A percentile compares a stretch with the other conserved stretches of the same genome.
These are phyloP conservation scores for carrot (Daucus carota) DNA, from an alignment of 129 eudicot species.

Conservation along the genomic window DH1_v3.0 NC_030385.2:4062001-4062500, in stretches of 20 bases:
- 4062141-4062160: background rate
- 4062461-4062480: background rate
- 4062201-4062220: background rate
- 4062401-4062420: constrained; percentile 98
- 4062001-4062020: background rate
- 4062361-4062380: constrained; percentile 95
- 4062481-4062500: too few relatives aligned
- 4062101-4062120: background rate
- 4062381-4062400: constrained; percentile 99
- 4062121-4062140: background rate
- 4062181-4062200: background rate
- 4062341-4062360: constrained; percentile 34
- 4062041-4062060: background rate
- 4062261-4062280: background rate
- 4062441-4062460: constrained; percentile 74
- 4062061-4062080: background rate
- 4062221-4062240: background rate
- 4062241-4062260: background rate
- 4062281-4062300: background rate
- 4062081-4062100: background rate
- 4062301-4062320: background rate
- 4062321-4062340: background rate
- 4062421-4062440: constrained; percentile 95
- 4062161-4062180: background rate
- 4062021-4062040: background rate